Percentiles rank a stretch among this genome's conserved stretches.
Evolutionary conservation across 495 filamentous ascomycete species (phyloP).

Genomic region (Pyrenula massariospora): DNA sequence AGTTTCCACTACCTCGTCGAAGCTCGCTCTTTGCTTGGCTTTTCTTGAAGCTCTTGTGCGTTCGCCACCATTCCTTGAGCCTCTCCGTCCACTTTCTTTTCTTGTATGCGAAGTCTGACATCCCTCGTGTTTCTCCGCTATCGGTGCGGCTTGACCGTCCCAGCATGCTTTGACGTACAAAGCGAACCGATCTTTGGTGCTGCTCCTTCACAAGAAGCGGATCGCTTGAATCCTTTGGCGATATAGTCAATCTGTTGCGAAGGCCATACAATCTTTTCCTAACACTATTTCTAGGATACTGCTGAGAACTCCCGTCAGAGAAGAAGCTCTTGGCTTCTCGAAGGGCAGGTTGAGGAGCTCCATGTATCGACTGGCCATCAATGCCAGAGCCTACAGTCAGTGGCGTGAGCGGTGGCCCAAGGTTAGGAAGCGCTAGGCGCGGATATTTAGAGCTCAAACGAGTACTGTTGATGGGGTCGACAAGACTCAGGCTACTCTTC

Average conservation of each 20-base stretch:
- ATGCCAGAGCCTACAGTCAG: background rate
- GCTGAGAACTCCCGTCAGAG: conserved; percentile 17
- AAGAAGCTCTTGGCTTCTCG: conserved; percentile 16
- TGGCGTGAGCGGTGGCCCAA: background rate
- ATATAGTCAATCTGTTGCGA: background rate
- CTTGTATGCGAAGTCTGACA: background rate
- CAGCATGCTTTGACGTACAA: background rate
- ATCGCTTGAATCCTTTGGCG: background rate
- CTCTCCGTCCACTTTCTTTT: background rate
- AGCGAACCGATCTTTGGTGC: background rate
- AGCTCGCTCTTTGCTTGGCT: background rate
- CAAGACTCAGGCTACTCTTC: background rate
- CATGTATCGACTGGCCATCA: background rate
- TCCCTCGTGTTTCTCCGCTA: background rate
- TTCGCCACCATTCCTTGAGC: background rate
- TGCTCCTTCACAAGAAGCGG: background rate
- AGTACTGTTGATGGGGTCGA: background rate
- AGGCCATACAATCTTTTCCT: conserved; percentile 8
- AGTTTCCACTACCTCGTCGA: background rate
- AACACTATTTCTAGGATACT: conserved; percentile 7
- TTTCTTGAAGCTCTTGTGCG: background rate
- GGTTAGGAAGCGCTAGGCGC: background rate
- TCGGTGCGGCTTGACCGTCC: background rate
- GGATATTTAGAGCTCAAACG: background rate
- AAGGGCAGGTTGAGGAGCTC: background rate